Base-by-base conservation (phyloP, 805 yeast genomes). In the Saccharomycopsis oosterbeekiorum region DNA sequence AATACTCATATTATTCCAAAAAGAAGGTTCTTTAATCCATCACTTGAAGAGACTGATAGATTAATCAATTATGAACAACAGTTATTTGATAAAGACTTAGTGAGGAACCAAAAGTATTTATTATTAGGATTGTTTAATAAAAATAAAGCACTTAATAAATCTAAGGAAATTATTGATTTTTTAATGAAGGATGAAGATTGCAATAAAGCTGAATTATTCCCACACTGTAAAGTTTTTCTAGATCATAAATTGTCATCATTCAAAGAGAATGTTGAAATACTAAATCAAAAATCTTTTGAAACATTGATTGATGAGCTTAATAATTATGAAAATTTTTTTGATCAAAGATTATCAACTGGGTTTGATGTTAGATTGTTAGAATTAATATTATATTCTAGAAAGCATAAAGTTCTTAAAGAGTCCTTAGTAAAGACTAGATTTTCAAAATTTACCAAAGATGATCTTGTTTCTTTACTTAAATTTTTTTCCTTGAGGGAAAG, bases 171-270 rank as follows among this genome's bases (percentile, higher is more conserved):
- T 21, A 47, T 47, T 24, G n/a, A 24, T 10, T 47, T 47, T 47
- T 47, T 47, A 15, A 47, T 47, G 53, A 47, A 47, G 26, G 53
- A 47, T 47, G 34, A 47, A 47, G 53, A 47, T 47, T 47, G 53
- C 14, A 24, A 24, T 21, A 47, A 47, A 21, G 34, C 53, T 21
- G 34, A 24, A 21, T 47, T 47, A n/a, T 47, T 47, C 21, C 53
- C 53, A 12, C 53, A 47, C 10, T 47, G 53, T 24, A 47, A 17
- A 47, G 53, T 47, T 11, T 47, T 10, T 21, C 34, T 47, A 12
- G 53, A 47, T 24, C 19, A 47, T 5, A 47, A 11, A 47, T 47
- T 47, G 8, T 2, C n/a, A 4, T 47, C 26, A 10, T 24, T 47
- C 4, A 24, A 19, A 8, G 1, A 21, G 21, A 47, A 47, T 47